Evolutionary conservation across 2,329 filamentous ascomycete species (phyloP).

Genomic region (Paraconiothyrium brasiliense): DNA sequence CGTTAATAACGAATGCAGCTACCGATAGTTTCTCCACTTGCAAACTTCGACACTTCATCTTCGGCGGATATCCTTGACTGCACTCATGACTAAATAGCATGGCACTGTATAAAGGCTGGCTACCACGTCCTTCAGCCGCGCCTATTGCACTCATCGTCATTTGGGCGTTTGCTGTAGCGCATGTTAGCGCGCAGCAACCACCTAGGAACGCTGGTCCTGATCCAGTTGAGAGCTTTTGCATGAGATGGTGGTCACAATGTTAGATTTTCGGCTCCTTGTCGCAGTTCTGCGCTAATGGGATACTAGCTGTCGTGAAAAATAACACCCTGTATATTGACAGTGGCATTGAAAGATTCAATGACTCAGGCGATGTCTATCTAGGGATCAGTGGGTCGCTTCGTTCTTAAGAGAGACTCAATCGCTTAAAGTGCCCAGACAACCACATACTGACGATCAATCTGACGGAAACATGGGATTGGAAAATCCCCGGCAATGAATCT

Average conservation of each 20-base stretch:
- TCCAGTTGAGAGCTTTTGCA: slow-evolving; percentile 33
- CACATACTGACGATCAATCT: slow-evolving; percentile 32
- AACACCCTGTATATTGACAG: slow-evolving; percentile 34
- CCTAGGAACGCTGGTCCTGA: slow-evolving; percentile 19
- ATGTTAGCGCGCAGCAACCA: slow-evolving; percentile 16
- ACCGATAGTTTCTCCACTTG: slow-evolving; percentile 7
- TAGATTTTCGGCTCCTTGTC: slow-evolving; percentile 1
- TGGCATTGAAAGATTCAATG: slow-evolving; percentile 34
- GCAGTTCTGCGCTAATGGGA: slow-evolving; percentile 8
- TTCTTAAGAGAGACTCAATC: neutral
- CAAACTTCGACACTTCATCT: slow-evolving; percentile 5
- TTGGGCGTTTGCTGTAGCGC: slow-evolving; percentile 12
- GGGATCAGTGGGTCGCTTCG: slow-evolving; percentile 23
- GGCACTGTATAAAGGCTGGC: neutral
- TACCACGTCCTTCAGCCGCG: slow-evolving; percentile 1
- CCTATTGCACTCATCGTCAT: slow-evolving; percentile 7
- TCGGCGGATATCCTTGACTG: neutral
- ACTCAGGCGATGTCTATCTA: slow-evolving; percentile 17
- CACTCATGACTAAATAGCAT: slow-evolving; percentile 11
- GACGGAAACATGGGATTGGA: slow-evolving; percentile 34
- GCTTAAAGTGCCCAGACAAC: slow-evolving; percentile 26
- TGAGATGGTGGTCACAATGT: slow-evolving; percentile 35
- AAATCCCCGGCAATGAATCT: slow-evolving; percentile 20
- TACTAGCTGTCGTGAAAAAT: slow-evolving; percentile 32
- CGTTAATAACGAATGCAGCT: slow-evolving; percentile 13